Conservation (phyloP, 805 yeast genomes). For the Spathaspora gorwiae region DNA sequence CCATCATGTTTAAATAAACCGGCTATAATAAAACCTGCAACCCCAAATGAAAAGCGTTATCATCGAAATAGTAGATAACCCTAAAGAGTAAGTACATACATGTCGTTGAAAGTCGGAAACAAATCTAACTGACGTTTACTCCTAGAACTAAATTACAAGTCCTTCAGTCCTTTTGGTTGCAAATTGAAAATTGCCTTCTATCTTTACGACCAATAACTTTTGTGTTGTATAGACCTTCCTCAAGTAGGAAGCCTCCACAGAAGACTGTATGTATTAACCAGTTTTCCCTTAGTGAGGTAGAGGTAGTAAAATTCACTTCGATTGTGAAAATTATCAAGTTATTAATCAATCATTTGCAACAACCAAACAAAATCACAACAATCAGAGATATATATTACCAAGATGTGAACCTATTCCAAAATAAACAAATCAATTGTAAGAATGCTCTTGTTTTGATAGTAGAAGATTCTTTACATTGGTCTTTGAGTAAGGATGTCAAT, state of each 20-base stretch:
- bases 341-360: conserved; percentile 5
- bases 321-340: conserved; percentile 8
- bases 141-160: conserved; percentile 1
- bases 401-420: conserved; percentile 47
- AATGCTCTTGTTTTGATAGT: conserved; percentile 34
- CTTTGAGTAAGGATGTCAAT: conserved; percentile 33
- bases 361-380: conserved; percentile 26
- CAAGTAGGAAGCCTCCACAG: background rate
- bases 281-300: conserved; percentile 2
- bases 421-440: conserved; percentile 39
- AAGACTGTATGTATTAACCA: conserved; percentile 1
- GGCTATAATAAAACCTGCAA: too few species aligned
- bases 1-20: too few species aligned
- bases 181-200: background rate
- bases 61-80: background rate
- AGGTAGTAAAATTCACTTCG: conserved; percentile 6
- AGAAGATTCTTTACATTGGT: conserved; percentile 28
- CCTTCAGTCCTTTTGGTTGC: conserved; percentile 4
- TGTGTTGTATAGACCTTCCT: background rate
- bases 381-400: conserved; percentile 56
- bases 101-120: too few species aligned
- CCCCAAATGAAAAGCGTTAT: background rate
- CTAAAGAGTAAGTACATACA: background rate
- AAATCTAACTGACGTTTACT: background rate
- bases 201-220: background rate